Evolutionary conservation across 2,329 filamentous ascomycete species (phyloP), one percentile per base, ranked within the genome.

Genomic region (Emydomyces testavorans): DNA sequence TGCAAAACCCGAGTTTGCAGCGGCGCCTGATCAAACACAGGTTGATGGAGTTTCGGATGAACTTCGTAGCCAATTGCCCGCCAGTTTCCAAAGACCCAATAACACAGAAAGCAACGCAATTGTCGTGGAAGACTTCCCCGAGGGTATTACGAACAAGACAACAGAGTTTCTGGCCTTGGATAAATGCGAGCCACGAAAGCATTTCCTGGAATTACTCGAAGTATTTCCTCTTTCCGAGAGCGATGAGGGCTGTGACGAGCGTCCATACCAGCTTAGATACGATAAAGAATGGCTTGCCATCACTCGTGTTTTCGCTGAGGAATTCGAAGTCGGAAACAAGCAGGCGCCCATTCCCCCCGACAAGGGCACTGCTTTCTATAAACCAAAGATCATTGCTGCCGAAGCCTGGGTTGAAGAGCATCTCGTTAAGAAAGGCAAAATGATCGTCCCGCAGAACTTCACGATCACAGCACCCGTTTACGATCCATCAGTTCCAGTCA

Each of bases 281-380:
- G 92, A 98, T 63, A 79, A 82, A 8, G 92, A 98, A 68, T 98
- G 90, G 90, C 79, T 98, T 6, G 84, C 92, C 35, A 95, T 98
- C 54, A 89, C 82, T 10, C 83, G 90, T 35, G 82, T 80, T 6
- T 93, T 96, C 60, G 78, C 84, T 34, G 57, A 71, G 2, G 73
- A 78, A 34, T 71, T 92, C 1, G 65, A 69, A 1, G 69, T 90
- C 31, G 84, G 85, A 37, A 72, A 82, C 53, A 71, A 71, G 4
- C 61, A 67, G 6, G 73, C 75, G 1, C 64, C 66, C 32, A 65
- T 76, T 0, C 73, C 82, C 0, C 62, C 68, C 1, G 74, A 93
- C 58, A 70, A 77, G 21, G 84, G 85, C 16, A 79, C 93, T 62
- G 75, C 71, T 2, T 67, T 75, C 43, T 94, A 94, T 62, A 64